A percentile compares a stretch with the other conserved stretches of the same genome.
Conservation (phyloP, 257 asterid genomes). For the Scutellaria barbata region DNA sequence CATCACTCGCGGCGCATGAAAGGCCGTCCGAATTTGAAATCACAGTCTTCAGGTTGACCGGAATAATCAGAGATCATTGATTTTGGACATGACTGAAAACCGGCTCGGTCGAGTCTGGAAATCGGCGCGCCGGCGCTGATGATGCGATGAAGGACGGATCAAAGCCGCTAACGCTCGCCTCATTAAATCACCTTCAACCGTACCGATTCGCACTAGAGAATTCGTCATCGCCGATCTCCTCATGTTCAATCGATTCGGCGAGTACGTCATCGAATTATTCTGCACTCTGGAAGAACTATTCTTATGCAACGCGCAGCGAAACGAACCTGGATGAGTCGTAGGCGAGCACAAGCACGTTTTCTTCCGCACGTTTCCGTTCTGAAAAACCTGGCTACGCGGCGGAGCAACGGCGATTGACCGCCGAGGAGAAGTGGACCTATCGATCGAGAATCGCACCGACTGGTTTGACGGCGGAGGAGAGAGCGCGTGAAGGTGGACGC, state of each 20-base stretch:
- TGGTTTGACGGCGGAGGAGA: constrained; percentile 49
- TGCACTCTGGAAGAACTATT: neutral
- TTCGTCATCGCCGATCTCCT: constrained; percentile 51
- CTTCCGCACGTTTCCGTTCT: constrained; percentile 22
- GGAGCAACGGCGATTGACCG: constrained; percentile 40
- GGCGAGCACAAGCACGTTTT: constrained; percentile 42
- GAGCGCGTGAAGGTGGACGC: constrained; percentile 57
- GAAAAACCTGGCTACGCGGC: constrained; percentile 31
- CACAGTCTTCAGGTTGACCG: constrained; percentile 25
- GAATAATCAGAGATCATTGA: constrained; percentile 26
- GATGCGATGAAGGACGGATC: constrained; percentile 47
- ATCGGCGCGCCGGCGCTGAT: constrained; percentile 42
- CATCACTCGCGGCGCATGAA: constrained; percentile 21
- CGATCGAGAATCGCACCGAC: constrained; percentile 57
- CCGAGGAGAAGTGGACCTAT: constrained; percentile 55
- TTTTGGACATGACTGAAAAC: constrained; percentile 37
- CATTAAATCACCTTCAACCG: constrained; percentile 48
- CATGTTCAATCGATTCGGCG: constrained; percentile 44
- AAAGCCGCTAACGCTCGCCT: constrained; percentile 43
- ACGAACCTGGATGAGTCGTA: constrained; percentile 41
- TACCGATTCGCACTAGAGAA: constrained; percentile 48
- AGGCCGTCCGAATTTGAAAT: neutral
- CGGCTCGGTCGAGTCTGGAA: constrained; percentile 39
- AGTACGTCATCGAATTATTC: constrained; percentile 29
- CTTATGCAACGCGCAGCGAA: constrained; percentile 42